Evolutionary conservation across 2,329 filamentous ascomycete species (phyloP), one percentile per base, ranked within the genome.

Genomic region (Akanthomyces uredinophilus): DNA sequence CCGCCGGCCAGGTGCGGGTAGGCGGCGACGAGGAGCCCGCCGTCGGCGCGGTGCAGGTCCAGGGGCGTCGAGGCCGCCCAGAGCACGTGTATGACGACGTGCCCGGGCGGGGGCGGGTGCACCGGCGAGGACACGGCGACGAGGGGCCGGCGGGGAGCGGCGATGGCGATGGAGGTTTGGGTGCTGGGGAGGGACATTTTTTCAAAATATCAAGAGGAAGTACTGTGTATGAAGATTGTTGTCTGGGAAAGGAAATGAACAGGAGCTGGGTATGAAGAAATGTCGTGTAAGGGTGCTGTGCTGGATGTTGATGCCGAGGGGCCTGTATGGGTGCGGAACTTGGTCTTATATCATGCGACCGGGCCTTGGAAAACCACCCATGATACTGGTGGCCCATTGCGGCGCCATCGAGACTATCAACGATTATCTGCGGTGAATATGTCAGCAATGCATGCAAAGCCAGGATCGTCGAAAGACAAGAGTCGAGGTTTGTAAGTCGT

Each of bases 1-100:
- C n/a, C n/a, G n/a, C n/a, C n/a, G n/a, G n/a, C n/a, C n/a, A 29
- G 72, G 64, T 79, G 74, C 0, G 84, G 84, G 27, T 78, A 74
- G 11, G 71, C 72, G 32, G 74, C 67, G 13, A 86, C 76, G 14
- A 86, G 69, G 0, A 88, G 73, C 0, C 83, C 83, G 41, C 85
- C 84, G 66, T 87, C 84, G 50, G 83, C 82, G 63, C 84, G 80
- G 71, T 88, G 86, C 6, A 88, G 73, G 66, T 88, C 84, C 0
- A 88, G 74, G 0, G 86, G 86, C 1, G 82, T 84, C 1, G 84
- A 86, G 2, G 83, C 79, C 2, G 83, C 85, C 82, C 83, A 88
- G 62, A 80, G 73, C 11, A 84, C 80, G 29, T 75, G 78, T 46
- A 88, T 72, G 18, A 80, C 76, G 39, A 86, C 78, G 70, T 88